Percentiles rank a stretch among this genome's conserved stretches.
phyloP scores from a whole-genome alignment of 306 rosid genomes.

The Dryas drummondii region DNA sequence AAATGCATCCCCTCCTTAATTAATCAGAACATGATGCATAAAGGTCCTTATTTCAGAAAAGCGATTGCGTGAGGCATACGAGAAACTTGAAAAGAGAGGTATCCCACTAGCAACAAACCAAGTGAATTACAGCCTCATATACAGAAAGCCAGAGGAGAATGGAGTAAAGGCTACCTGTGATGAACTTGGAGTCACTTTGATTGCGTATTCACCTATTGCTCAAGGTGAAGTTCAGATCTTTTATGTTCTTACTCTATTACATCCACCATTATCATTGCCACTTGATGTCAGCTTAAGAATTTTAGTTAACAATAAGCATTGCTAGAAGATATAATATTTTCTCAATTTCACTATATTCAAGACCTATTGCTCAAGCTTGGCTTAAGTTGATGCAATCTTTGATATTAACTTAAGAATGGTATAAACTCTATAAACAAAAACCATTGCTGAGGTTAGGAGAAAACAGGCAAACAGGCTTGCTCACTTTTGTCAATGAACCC shows the following conservation, averaged over 20 bases:
- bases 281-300: background rate
- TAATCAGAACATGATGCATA: background rate
- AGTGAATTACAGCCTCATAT: conserved; percentile 92
- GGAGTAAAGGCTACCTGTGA: conserved; percentile 86
- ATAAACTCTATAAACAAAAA: background rate
- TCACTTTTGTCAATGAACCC: background rate
- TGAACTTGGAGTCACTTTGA: conserved; percentile 87
- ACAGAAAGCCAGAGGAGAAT: conserved; percentile 74
- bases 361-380: background rate
- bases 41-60: conserved; percentile 45
- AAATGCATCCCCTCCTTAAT: background rate
- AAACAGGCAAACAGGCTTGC: background rate
- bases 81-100: conserved; percentile 74
- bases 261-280: background rate
- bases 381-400: background rate
- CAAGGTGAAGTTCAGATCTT: conserved; percentile 50
- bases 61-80: conserved; percentile 66
- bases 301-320: background rate
- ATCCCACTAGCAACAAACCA: conserved; percentile 92
- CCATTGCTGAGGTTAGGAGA: background rate
- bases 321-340: background rate
- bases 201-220: conserved; percentile 95
- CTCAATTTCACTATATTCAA: background rate
- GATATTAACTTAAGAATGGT: background rate
- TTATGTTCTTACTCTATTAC: background rate